Base-by-base conservation (phyloP, 768 basidiomycete species). In the Boletus subparvulus region DNA sequence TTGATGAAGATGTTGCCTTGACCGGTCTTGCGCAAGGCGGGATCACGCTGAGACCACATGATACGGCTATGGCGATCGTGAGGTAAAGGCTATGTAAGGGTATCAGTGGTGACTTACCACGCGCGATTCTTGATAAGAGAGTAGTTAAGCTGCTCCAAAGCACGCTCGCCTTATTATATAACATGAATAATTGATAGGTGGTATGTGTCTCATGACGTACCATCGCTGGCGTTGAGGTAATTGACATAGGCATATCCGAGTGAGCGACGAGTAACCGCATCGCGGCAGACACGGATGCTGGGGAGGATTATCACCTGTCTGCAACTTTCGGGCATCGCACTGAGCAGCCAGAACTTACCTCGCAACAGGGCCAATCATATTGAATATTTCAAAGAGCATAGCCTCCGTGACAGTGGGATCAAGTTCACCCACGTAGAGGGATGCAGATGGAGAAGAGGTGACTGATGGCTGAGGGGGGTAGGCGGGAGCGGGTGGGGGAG, bases 21-120 rank as follows among this genome's bases (percentile, higher is more conserved):
- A 62, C 94, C 94, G 61, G 94, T 98, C 86, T 98, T 98, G 76
- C 97, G 92, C 71, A 99, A 87, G 65, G 94, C 93, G 57, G 97
- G 97, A 79, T 98, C 97, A 74, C 97, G 92, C 84, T 98, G 97
- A 69, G 95, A 98, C 96, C 97, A 98, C 97, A 99, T 99, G 83
- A 99, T 99, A 68, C 97, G 93, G 81, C 91, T 93, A 63, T 55
- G 37, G 28, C 7, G 28, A 49, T 41, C 47, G 49, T 57, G 52
- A 58, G 49, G 26, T 53, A 7, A 42, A 44, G 7, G 28, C 10
- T 3, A 37, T 21, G 17, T 7, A 33, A 54, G 17, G n/a, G 50
- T 51, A 24, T 26, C 16, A 6, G 0, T 35, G 6, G 26, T n/a
- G 43, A 74, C 80, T 63, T 68, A 92, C 92, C 97, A 99, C 61